Base-by-base conservation (phyloP, 1,284 basidiomycete species). In the Hypsizygus ulmarius region DNA sequence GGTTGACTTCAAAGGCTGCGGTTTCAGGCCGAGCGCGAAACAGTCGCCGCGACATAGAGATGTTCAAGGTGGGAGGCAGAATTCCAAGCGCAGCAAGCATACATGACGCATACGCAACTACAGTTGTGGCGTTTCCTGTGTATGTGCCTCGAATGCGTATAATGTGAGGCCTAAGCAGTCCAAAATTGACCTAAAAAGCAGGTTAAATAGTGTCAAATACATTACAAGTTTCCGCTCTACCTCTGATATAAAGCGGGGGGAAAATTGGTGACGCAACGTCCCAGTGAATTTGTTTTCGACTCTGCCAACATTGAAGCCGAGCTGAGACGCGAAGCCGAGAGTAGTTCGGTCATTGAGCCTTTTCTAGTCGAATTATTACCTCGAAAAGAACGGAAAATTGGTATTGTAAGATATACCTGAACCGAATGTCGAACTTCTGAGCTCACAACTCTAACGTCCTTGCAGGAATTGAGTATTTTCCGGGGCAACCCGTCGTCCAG, bases 221-320 rank as follows among this genome's bases (percentile, higher is more conserved):
- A 33, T 39, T 39, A 34, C 47, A 42, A 36, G 16, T 4, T 25
- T 3, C 21, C 21, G 33, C 44, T 71, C 48, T 56, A 75, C 81
- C 64, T 77, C 69, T 25, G 77, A 64, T 35, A 64, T 61, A 43
- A 86, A 62, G 30, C 75, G 71, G 10, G 81, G 80, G 16, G 77
- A 80, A 61, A 79, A 77, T 51, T 84, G 84, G 57, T 87, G 81
- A 49, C 78, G 77, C 41, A 88, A 55, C 3, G 82, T 82, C 37
- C 81, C 82, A 36, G 77, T 60, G 47, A 86, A 61, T 47, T 74
- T 59, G 33, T 56, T 50, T 12, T 55, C 41, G 45, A 43, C 45
- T 36, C 51, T 60, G 21, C 52, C 56, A 37, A 60, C 51, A 49
- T 63, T 57, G 10, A 62, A 54, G 43, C 62, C 59, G 44, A 68